Base-by-base conservation (phyloP, 257 asterid species). In the Solanum boliviense region DNA sequence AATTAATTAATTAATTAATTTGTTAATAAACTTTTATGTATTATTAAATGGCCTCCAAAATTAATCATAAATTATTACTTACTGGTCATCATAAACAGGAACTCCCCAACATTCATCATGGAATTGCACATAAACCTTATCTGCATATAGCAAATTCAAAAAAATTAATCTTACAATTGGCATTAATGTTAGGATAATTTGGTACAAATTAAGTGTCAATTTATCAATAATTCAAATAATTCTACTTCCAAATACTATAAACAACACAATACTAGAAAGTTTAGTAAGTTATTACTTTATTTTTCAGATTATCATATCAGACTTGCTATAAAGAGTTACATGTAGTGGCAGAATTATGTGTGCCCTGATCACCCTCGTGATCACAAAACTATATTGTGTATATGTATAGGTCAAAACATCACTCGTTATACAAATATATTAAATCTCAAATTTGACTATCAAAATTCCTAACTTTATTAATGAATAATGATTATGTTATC, bases 71-170 rank as follows among this genome's bases (percentile, higher is more conserved):
- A 1, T 48, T 67, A 62, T 34, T 34, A 89, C 96, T 92, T 92
- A 97, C 99, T 93, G 93, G 86, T 95, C 99, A 88, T 97, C 99
- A 88, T 95, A 95, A 84, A 92, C 96, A 75, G 99, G 99, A 91
- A 93, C 98, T 76, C 99, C 99, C 99, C 99, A 97, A 92, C 98
- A 97, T 73, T 97, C 98, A 56, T 97, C 99, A 46, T 97, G 99
- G 87, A 97, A 97, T 84, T 93, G 94, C 10, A 97, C 94, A 86
- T 95, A 97, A 78, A 92, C 90, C 86, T 91, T 90, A 90, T 97
- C 99, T 96, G 97, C 56, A n/a, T 70, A 78, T 9, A 8, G n/a
- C 83, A 34, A 44, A 34, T 29, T 81, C 46, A 78, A 18, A 67
- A 34, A 36, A 67, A 67, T 5, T 27, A 67, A 67, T 27, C 35